Conservation (phyloP, 371 early-diverging fungal species). For the Mucor lusitanicus region DNA sequence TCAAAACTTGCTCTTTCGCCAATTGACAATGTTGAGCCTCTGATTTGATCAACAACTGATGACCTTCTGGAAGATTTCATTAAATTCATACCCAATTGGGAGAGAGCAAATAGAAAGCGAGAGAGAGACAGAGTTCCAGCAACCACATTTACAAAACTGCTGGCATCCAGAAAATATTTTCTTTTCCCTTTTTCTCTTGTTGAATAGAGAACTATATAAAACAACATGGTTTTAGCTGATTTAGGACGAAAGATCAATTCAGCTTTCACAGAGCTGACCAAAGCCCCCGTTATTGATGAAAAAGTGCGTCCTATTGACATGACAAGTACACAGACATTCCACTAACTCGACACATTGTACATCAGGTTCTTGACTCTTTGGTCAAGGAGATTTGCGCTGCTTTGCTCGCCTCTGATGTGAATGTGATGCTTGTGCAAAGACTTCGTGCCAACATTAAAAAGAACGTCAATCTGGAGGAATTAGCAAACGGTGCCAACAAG, state of each 20-base stretch:
- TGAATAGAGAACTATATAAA: not conserved
- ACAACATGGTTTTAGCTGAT: slow-evolving; percentile 85
- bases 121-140: no score
- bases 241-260: slow-evolving; percentile 89
- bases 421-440: slow-evolving; percentile 85
- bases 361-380: slow-evolving; percentile 80
- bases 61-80: not conserved
- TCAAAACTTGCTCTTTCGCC: no score
- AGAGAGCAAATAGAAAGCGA: not conserved
- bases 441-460: slow-evolving; percentile 89
- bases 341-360: not conserved
- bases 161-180: not conserved
- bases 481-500: slow-evolving; percentile 82
- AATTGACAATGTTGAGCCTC: no score
- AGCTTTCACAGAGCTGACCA: slow-evolving; percentile 79
- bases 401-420: slow-evolving; percentile 94
- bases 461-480: slow-evolving; percentile 80
- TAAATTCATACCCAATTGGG: not conserved
- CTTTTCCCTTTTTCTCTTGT: not conserved
- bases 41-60: not conserved
- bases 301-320: slow-evolving; percentile 49
- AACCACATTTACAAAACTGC: not conserved
- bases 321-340: not conserved
- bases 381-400: slow-evolving; percentile 91
- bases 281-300: slow-evolving; percentile 88